phyloP scores from a whole-genome alignment of 2,329 filamentous ascomycete species.

The Aspergillus caelatus region DNA sequence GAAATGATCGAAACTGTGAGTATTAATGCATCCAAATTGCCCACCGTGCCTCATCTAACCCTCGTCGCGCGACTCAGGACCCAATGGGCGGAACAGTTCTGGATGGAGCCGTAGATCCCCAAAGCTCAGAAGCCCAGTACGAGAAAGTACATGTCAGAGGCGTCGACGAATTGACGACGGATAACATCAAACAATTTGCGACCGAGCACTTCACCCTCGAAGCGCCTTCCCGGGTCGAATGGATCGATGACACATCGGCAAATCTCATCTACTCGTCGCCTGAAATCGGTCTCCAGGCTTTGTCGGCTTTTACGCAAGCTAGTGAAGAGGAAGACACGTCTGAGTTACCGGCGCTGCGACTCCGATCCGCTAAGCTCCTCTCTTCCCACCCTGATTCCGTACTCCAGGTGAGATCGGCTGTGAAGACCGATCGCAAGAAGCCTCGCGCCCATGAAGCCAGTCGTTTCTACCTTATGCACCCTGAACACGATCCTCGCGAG shows the following conservation, averaged over 20 bases:
- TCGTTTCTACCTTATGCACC: constrained; percentile 89
- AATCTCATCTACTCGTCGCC: constrained; percentile 75
- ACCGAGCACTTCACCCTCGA: constrained; percentile 64
- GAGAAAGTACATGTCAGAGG: constrained; percentile 83
- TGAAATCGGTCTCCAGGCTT: constrained; percentile 57
- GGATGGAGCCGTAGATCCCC: constrained; percentile 30
- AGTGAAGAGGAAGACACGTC: constrained; percentile 40
- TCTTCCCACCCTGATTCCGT: constrained; percentile 68
- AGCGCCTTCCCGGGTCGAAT: constrained; percentile 71
- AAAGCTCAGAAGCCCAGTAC: constrained; percentile 38
- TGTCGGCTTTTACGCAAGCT: constrained; percentile 52
- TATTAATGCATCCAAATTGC: background rate
- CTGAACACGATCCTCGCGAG: constrained; percentile 82
- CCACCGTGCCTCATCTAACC: background rate
- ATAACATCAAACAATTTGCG: constrained; percentile 77
- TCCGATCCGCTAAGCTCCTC: constrained; percentile 70
- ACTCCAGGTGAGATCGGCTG: constrained; percentile 73
- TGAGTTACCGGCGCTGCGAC: constrained; percentile 62
- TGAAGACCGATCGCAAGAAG: constrained; percentile 77
- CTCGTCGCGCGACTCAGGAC: constrained; percentile 24
- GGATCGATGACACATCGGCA: constrained; percentile 91
- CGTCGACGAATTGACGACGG: constrained; percentile 77
- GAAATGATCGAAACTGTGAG: constrained; percentile 39
- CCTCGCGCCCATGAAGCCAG: constrained; percentile 77
- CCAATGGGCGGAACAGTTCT: constrained; percentile 16